Base-by-base conservation (phyloP, 352 stramenopile species). In the Pythium aquatile region DNA sequence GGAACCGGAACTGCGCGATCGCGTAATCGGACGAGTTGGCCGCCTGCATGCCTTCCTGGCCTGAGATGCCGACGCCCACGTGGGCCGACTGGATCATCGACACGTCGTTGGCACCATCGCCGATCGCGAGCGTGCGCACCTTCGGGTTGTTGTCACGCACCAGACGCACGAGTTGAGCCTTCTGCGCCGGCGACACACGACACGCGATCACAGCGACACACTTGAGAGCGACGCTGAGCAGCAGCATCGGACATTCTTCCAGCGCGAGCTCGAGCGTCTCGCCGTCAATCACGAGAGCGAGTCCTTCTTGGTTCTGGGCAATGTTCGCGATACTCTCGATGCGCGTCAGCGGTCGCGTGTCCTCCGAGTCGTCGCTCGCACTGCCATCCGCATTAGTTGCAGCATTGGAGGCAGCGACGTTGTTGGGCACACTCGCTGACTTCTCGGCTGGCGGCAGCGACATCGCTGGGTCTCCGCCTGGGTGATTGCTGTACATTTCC, bases 61-160 rank as follows among this genome's bases (percentile, higher is more conserved):
- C 94, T 1, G 80, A 94, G 48, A 98, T 98, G 10, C 94, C 94
- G 29, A 98, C 87, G 49, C 93, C 94, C 5, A 98, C 88, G 66
- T 98, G 88, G 2, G 90, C 93, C 3, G 79, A 78, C 73, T 98
- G 91, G 61, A 99, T 98, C 96, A 99, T 99, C 24, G 87, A 92
- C 0, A 99, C 96, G 68, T 99, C 96, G 66, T 99, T 99, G 0
- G 96, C 96, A 30, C 96, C 96, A 61, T 99, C 96, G 29, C 96
- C 94, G 53, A 98, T 98, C 16, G 90, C 86, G 1, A 98, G 72
- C 17, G 92, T 97, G 33, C 87, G 83, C 3, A 92, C 75, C 17
- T 79, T 75, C 0, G 85, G 82, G 39, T 95, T 93, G 55, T 94
- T 88, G n/a, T 93, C 76, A 26, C 95, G 95, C 32, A 98, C 94